These are phyloP conservation scores for Apiospora sp. DNA, from an alignment of 2,329 filamentous ascomycete genomes.

Conservation along the genomic window DNA sequence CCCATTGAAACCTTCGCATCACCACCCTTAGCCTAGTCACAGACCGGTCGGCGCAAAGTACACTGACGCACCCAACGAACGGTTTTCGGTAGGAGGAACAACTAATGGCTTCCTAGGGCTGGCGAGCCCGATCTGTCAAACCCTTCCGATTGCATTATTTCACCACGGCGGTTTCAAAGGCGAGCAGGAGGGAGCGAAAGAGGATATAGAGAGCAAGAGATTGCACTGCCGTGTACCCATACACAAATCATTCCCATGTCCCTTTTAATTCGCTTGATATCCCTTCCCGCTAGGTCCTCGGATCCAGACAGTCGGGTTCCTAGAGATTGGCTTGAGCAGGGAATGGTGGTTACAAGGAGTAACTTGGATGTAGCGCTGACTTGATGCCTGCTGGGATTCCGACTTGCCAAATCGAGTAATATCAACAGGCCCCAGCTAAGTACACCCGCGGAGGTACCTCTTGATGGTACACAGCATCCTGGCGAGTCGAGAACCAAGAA, in stretches of 20 bases:
- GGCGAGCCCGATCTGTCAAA: background rate
- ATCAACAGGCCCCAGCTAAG: conserved; percentile 1
- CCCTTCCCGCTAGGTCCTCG: conserved; percentile 3
- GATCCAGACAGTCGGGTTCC: background rate
- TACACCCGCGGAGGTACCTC: background rate
- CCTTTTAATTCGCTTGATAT: conserved; percentile 6
- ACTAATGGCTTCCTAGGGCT: background rate
- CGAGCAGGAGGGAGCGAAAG: background rate
- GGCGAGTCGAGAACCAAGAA: background rate
- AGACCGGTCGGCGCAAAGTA: background rate
- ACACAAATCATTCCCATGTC: conserved; percentile 13
- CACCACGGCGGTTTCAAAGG: background rate
- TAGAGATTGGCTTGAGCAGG: background rate
- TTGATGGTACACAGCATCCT: conserved; percentile 10
- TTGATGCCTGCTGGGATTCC: background rate
- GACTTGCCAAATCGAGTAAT: conserved; percentile 21
- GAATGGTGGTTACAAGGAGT: conserved; percentile 6
- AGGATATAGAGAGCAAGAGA: background rate
- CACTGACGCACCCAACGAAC: background rate
- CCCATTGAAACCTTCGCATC: background rate
- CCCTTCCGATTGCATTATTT: background rate
- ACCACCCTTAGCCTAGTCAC: background rate
- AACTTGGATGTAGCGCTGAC: conserved; percentile 5
- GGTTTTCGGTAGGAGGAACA: background rate
- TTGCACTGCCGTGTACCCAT: conserved; percentile 16